Conservation (phyloP, 2,329 filamentous ascomycete species). For the Atkinsonella hypoxylon region DNA sequence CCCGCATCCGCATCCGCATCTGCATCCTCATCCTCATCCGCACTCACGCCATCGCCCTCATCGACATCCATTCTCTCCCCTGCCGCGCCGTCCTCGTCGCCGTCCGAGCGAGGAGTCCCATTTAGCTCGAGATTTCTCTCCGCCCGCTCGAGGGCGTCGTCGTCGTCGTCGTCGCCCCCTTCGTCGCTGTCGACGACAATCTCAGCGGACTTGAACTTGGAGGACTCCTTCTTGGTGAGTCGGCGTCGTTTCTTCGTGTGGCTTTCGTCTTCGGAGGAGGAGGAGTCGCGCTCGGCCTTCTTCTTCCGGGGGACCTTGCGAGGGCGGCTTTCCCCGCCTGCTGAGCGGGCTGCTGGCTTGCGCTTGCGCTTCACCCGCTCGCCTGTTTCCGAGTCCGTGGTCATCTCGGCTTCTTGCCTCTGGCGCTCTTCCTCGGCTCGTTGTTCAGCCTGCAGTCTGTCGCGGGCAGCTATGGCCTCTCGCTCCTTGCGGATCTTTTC, state of each 20-base stretch:
- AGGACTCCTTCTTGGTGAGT: conserved; percentile 35
- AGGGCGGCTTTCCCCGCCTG: conserved; percentile 30
- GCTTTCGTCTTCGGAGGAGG: conserved; percentile 30
- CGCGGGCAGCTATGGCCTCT: conserved; percentile 63
- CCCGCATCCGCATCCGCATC: conserved; percentile 25
- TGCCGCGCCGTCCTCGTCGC: conserved; percentile 23
- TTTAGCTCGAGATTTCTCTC: conserved; percentile 28
- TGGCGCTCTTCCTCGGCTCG: conserved; percentile 27
- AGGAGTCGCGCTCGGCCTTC: conserved; percentile 27
- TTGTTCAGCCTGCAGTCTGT: conserved; percentile 60
- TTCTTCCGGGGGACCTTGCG: conserved; percentile 42
- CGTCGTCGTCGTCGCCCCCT: conserved; percentile 29
- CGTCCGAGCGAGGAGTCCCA: conserved; percentile 24
- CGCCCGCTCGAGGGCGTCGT: conserved; percentile 32
- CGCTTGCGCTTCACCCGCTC: conserved; percentile 73
- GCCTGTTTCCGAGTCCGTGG: conserved; percentile 70
- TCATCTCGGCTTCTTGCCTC: conserved; percentile 58
- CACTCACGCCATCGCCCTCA: conserved; percentile 18
- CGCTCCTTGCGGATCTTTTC: conserved; percentile 80
- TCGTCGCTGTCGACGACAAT: conserved; percentile 66
- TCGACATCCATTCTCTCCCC: conserved; percentile 44
- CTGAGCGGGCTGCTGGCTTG: conserved; percentile 30
- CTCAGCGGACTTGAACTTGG: conserved; percentile 79
- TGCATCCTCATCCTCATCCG: conserved; percentile 32
- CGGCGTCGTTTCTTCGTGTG: conserved; percentile 51